These are phyloP conservation scores for Noccaea bulbosa DNA, from an alignment of 345 rosid genomes.

Conservation along the genomic window DNA sequence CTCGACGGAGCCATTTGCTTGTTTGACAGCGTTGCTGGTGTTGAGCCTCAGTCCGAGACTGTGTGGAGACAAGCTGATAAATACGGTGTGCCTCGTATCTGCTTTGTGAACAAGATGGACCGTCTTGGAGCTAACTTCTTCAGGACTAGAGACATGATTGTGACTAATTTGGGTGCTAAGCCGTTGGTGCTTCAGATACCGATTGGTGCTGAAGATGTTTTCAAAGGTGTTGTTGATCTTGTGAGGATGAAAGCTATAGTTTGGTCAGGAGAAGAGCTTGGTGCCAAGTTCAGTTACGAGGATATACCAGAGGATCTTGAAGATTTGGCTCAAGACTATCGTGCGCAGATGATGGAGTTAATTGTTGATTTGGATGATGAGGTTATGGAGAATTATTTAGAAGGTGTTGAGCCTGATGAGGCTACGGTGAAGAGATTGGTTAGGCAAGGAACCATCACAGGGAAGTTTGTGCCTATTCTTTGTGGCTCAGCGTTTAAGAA, in stretches of 20 bases:
- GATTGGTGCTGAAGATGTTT: constrained; percentile 82
- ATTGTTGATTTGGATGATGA: constrained; percentile 85
- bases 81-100: constrained; percentile 95
- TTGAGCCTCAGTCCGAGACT: constrained; percentile 98
- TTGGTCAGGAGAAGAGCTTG: constrained; percentile 97
- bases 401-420: constrained; percentile 95
- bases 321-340: constrained; percentile 78
- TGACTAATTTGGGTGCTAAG: constrained; percentile 92
- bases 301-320: constrained; percentile 86
- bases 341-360: constrained; percentile 65
- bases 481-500: constrained; percentile 97
- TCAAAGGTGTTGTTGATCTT: constrained; percentile 83
- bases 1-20: constrained; percentile 95
- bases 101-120: constrained; percentile 97
- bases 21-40: constrained; percentile 99
- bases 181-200: constrained; percentile 91
- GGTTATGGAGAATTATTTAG: constrained; percentile 90
- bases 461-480: constrained; percentile 80
- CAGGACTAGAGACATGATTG: constrained; percentile 92
- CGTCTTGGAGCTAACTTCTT: constrained; percentile 96
- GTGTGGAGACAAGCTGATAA: constrained; percentile 99
- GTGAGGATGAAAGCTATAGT: constrained; percentile 84
- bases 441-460: constrained; percentile 75
- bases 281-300: constrained; percentile 79
- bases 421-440: constrained; percentile 72